These are phyloP conservation scores for Talaromyces ruber DNA, from an alignment of 495 filamentous ascomycete genomes.

Conservation along the genomic window DNA sequence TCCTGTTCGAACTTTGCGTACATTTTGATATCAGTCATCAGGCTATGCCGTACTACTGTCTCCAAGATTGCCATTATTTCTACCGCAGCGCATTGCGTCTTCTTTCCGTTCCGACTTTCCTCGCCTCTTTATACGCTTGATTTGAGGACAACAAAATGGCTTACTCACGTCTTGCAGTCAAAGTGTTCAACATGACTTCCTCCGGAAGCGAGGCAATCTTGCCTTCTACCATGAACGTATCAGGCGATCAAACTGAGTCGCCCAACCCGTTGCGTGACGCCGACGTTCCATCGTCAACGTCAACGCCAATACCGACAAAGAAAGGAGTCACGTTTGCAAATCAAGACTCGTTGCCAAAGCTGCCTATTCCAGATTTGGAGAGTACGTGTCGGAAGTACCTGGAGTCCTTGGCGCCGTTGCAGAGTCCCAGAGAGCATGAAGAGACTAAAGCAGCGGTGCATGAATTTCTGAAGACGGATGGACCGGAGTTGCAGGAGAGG, in stretches of 20 bases:
- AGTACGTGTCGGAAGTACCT: conserved; percentile 73
- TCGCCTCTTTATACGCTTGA: conserved; percentile 68
- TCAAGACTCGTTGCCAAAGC: conserved; percentile 82
- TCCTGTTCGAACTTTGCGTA: background rate
- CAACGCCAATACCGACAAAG: background rate
- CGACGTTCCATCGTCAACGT: background rate
- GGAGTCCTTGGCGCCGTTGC: conserved; percentile 70
- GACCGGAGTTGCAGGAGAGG: conserved; percentile 76
- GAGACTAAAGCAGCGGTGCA: conserved; percentile 73
- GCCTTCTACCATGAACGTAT: background rate
- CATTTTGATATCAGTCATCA: background rate
- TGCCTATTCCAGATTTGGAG: conserved; percentile 91
- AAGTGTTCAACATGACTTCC: conserved; percentile 34
- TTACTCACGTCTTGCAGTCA: conserved; percentile 35
- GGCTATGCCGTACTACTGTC: conserved; percentile 68
- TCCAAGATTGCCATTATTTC: conserved; percentile 89
- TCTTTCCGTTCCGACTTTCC: conserved; percentile 65
- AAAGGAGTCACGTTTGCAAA: conserved; percentile 70
- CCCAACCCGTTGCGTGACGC: background rate
- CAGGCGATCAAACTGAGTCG: conserved; percentile 23
- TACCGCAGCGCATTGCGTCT: conserved; percentile 79
- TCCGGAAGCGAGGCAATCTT: conserved; percentile 1
- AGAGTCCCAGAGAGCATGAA: conserved; percentile 69
- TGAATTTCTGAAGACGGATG: conserved; percentile 81
- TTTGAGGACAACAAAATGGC: conserved; percentile 42